Evolutionary conservation across 345 rosid genomes (phyloP), one percentile per base, ranked within the genome.

Genomic region (Excoecaria cochinchinensis): DNA sequence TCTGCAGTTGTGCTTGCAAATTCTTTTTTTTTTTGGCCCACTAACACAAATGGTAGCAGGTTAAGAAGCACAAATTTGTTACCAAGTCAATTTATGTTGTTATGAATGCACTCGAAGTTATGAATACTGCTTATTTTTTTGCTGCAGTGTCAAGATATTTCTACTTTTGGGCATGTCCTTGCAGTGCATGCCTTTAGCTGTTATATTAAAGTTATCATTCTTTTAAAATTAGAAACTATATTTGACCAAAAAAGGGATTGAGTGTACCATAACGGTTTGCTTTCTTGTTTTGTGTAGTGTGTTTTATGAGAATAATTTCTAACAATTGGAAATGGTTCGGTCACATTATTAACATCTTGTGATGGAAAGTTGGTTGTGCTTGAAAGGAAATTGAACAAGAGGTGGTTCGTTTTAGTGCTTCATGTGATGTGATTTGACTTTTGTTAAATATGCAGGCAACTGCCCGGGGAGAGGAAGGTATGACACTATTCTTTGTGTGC

Each of bases 391-490:
- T 24, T 13, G 22, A 64, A 0, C 2, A 15, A 40, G 16, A 61
- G 4, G 3, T 7, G 44, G 39, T 4, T 19, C 40, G 2, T 21
- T 24, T 48, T 14, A 15, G 15, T 50, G 24, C 10, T 47, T 3
- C 19, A 48, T 14, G 31, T 1, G 24, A 21, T 50, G 14, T n/a
- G 5, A 12, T 55, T 13, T 40, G 4, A n/a, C 0, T 38, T 16
- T 70, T 52, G 25, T 76, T 13, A 63, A 71, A 25, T 31, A 42
- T 64, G 71, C 84, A 81, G 84, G 80, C 81, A 72, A 74, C 97
- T 78, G 84, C 97, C 60, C 87, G 97, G 83, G 97, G 97, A 15
- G 97, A 92, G 86, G 99, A 91, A 78, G 95, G 95, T 59, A 91
- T 90, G 99, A 89, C 95, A 1, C 82, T 94, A 75, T 92, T 90